phyloP scores from a whole-genome alignment of 257 asterid genomes.

The Verbena officinalis region DNA sequence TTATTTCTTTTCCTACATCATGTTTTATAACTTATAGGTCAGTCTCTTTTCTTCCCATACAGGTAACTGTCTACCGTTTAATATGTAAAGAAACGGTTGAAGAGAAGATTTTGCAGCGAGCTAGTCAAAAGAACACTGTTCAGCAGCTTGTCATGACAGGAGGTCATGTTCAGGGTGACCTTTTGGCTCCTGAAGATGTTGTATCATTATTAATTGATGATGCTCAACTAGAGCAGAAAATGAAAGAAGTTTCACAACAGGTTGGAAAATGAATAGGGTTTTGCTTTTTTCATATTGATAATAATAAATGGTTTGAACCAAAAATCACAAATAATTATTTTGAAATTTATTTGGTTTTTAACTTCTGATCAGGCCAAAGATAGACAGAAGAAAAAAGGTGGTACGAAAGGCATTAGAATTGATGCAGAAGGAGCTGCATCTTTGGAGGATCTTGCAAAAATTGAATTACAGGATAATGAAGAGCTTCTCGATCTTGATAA shows the following conservation, averaged over 20 bases:
- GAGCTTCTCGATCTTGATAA: slow-evolving; percentile 47
- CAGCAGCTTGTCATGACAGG: slow-evolving; percentile 99
- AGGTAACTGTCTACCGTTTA: slow-evolving; percentile 95
- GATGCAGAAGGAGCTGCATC: slow-evolving; percentile 93
- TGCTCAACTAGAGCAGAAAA: slow-evolving; percentile 88
- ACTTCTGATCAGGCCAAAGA: slow-evolving; percentile 74
- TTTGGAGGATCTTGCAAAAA: slow-evolving; percentile 68
- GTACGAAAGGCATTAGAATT: slow-evolving; percentile 74
- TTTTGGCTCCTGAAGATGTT: slow-evolving; percentile 96
- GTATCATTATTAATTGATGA: slow-evolving; percentile 89
- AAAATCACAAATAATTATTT: slow-evolving; percentile 5
- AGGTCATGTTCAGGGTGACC: slow-evolving; percentile 98
- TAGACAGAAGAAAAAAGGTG: slow-evolving; percentile 84
- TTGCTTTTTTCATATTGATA: neutral
- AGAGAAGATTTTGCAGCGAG: slow-evolving; percentile 93
- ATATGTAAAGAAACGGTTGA: slow-evolving; percentile 95
- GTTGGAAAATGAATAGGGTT: slow-evolving; percentile 34
- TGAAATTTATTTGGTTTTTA: slow-evolving; percentile 7
- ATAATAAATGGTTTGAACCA: too few species aligned
- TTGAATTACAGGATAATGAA: slow-evolving; percentile 55
- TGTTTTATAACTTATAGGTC: neutral
- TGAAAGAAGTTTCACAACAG: slow-evolving; percentile 93
- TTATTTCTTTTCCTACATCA: neutral
- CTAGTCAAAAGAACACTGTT: slow-evolving; percentile 92
- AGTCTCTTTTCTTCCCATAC: slow-evolving; percentile 9